phyloP scores from a whole-genome alignment of 805 yeast genomes.

The Ogataea philodendri region DNA sequence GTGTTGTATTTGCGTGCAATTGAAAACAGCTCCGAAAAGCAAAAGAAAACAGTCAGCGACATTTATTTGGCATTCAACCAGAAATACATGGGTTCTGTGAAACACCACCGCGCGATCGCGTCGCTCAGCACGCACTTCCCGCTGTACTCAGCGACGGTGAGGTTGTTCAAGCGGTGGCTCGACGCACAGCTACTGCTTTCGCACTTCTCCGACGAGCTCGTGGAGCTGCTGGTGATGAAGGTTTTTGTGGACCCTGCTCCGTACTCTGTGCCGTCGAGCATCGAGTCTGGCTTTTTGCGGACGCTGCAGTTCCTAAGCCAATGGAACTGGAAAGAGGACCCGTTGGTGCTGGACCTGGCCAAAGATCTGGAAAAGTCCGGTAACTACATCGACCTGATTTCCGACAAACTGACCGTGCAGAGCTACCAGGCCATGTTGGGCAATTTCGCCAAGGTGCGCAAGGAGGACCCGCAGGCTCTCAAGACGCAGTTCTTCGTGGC shows the following conservation, averaged over 20 bases:
- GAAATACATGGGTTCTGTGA: conserved; percentile 61
- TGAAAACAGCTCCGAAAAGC: conserved; percentile 58
- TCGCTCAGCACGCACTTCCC: conserved; percentile 70
- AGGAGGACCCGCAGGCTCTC: conserved; percentile 77
- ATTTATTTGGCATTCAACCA: conserved; percentile 64
- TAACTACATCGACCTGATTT: conserved; percentile 41
- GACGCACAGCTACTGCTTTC: conserved; percentile 72
- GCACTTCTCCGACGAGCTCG: conserved; percentile 73
- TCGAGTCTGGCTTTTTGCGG: conserved; percentile 77
- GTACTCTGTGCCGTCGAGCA: conserved; percentile 75
- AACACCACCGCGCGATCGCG: conserved; percentile 79
- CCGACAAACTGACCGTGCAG: conserved; percentile 61
- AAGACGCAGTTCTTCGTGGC: conserved; percentile 81
- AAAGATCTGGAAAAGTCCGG: conserved; percentile 39
- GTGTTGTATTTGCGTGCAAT: conserved; percentile 69
- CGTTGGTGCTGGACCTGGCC: conserved; percentile 75
- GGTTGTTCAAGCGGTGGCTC: conserved; percentile 88
- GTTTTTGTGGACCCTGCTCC: conserved; percentile 88
- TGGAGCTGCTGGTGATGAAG: conserved; percentile 78
- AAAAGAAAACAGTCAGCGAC: conserved; percentile 56
- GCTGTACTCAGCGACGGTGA: conserved; percentile 72
- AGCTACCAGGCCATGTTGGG: conserved; percentile 60
- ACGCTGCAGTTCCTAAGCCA: conserved; percentile 63
- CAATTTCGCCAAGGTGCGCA: conserved; percentile 66
- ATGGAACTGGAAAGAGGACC: conserved; percentile 96